phyloP scores from a whole-genome alignment of 306 rosid genomes.

The Vachellia collinsii region DNA sequence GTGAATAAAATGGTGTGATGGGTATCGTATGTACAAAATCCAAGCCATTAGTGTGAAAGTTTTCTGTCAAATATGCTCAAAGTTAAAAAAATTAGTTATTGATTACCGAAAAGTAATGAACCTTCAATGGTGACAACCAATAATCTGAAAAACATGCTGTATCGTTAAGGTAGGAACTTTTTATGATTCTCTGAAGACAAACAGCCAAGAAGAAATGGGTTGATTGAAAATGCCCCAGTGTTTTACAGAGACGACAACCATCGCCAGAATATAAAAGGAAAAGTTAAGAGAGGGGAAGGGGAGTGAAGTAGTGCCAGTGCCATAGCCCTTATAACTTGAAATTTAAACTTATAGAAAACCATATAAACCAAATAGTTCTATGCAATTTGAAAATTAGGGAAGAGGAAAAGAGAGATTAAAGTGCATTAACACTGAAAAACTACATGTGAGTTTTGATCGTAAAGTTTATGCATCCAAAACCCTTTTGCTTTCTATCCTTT shows the following conservation, averaged over 20 bases:
- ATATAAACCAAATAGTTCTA: no score
- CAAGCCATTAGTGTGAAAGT: background rate
- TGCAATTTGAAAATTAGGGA: no score
- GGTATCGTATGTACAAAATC: no score
- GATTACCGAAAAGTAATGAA: background rate
- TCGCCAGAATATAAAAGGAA: no score
- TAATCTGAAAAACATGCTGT: background rate
- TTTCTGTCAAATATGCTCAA: background rate
- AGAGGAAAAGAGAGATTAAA: background rate
- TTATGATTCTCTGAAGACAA: background rate
- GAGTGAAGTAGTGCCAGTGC: background rate
- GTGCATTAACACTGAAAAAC: background rate
- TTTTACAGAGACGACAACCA: no score
- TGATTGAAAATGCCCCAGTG: no score
- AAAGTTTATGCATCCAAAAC: no score
- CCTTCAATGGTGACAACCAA: background rate
- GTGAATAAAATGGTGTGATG: no score
- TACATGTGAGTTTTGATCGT: background rate
- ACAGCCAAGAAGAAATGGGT: no score
- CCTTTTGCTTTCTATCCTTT: background rate
- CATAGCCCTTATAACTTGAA: background rate
- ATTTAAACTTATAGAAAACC: no score
- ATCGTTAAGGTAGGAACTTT: background rate
- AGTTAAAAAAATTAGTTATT: no score
- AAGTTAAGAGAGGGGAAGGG: no score